phyloP scores from a whole-genome alignment of 257 asterid genomes.

The Forsythia viridissima region DNA sequence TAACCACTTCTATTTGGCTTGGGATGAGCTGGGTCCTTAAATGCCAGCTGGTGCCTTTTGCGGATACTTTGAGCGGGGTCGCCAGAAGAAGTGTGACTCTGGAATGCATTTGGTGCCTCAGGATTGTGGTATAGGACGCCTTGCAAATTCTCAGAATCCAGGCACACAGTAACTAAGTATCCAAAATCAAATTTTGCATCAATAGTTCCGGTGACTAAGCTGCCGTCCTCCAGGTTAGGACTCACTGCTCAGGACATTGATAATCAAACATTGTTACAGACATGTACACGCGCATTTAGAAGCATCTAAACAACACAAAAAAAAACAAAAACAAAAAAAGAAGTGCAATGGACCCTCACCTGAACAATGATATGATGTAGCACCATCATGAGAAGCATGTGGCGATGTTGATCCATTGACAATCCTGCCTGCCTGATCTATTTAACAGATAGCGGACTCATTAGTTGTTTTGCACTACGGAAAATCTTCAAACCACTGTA shows the following conservation, averaged over 20 bases:
- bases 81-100: slow-evolving; percentile 31
- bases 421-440: slow-evolving; percentile 41
- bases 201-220: slow-evolving; percentile 69
- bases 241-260: slow-evolving; percentile 44
- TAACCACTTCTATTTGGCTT: slow-evolving; percentile 82
- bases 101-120: slow-evolving; percentile 35
- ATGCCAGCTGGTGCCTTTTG: slow-evolving; percentile 51
- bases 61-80: slow-evolving; percentile 39
- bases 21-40: slow-evolving; percentile 73
- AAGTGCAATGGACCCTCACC: slow-evolving; percentile 43
- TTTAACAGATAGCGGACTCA: slow-evolving; percentile 20
- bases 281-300: slow-evolving; percentile 3
- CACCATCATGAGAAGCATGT: slow-evolving; percentile 42
- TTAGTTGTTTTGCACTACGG: slow-evolving; percentile 15
- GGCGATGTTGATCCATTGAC: slow-evolving; percentile 38
- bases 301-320: background rate
- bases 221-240: slow-evolving; percentile 52
- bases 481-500: slow-evolving; percentile 9
- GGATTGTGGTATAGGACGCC: slow-evolving; percentile 85
- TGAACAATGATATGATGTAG: slow-evolving; percentile 43
- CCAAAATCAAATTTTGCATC: slow-evolving; percentile 92
- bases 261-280: slow-evolving; percentile 11
- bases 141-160: slow-evolving; percentile 68
- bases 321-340: slow-evolving; percentile 4
- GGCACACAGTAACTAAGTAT: slow-evolving; percentile 64